A percentile compares a stretch with the other conserved stretches of the same genome.
These are phyloP conservation scores for Pilatotrama ljubarskyi DNA, from an alignment of 768 basidiomycete species.

Conservation along the genomic window DNA sequence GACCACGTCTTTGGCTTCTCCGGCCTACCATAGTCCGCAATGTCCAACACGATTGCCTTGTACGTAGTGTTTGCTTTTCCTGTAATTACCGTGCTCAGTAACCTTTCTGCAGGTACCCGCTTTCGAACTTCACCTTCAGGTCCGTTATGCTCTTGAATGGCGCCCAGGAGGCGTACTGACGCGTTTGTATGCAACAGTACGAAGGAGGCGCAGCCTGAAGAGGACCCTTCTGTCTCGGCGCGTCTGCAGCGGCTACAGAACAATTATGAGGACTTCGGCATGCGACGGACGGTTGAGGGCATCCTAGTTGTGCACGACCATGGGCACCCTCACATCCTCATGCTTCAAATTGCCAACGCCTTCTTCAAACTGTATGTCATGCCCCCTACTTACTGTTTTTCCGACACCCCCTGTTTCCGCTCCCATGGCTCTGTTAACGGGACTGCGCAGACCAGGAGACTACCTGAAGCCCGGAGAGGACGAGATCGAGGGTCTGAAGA, in stretches of 20 bases:
- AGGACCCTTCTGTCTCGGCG: slow-evolving; percentile 94
- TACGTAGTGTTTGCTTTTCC: slow-evolving; percentile 26
- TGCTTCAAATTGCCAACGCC: slow-evolving; percentile 97
- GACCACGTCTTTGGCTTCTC: neutral
- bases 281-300: slow-evolving; percentile 93
- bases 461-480: slow-evolving; percentile 97
- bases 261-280: slow-evolving; percentile 96
- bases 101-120: slow-evolving; percentile 58
- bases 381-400: neutral
- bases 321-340: slow-evolving; percentile 95
- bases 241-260: slow-evolving; percentile 92
- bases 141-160: slow-evolving; percentile 31
- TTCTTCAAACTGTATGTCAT: slow-evolving; percentile 92
- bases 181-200: slow-evolving; percentile 50
- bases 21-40: slow-evolving; percentile 16
- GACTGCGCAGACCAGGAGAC: slow-evolving; percentile 78
- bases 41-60: slow-evolving; percentile 58
- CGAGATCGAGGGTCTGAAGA: slow-evolving; percentile 88
- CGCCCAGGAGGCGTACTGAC: neutral
- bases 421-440: neutral
- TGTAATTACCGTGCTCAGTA: neutral
- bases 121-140: slow-evolving; percentile 94
- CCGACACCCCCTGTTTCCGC: neutral
- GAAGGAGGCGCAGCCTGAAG: slow-evolving; percentile 95
- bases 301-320: slow-evolving; percentile 93